Evolutionary conservation across 2,329 filamentous ascomycete species (phyloP), one percentile per base, ranked within the genome.

Genomic region (Graphilbum ipis-grandicollis): DNA sequence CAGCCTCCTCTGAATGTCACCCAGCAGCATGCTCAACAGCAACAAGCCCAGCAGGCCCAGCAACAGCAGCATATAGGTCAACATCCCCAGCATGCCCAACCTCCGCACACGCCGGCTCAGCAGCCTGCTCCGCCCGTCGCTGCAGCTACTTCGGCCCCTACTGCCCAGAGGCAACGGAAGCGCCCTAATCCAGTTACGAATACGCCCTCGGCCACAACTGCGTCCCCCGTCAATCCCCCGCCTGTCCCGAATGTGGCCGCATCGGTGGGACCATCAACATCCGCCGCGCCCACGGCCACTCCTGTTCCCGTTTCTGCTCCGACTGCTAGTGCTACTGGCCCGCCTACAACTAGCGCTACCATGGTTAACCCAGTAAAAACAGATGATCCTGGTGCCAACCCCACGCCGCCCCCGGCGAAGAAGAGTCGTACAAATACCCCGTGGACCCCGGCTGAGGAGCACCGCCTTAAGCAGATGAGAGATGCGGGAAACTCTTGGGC

Each of bases 351-450:
- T 7, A 14, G 31, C 10, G 6, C 6, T 7, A 5, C 26, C 5
- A 8, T 13, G 14, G 26, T n/a, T 7, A 7, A 7, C 5, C 26
- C 6, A 13, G 5, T 42, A 33, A 18, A n/a, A 29, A 39, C 13
- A 29, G 56, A 59, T 18, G 55, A 60, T 23, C 44, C 49, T 7
- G 52, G 48, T 15, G 41, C 47, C 2, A 51, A 52, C 2, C 47
- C 56, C 1, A 47, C 49, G 47, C 66, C 65, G 21, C 71, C 73
- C 2, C 73, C 75, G 7, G 65, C 71, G 34, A 98, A 96, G 64
- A 94, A 94, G 63, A 90, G 84, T 50, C 71, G 90, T 42, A 96
- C 90, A n/a, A 98, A 98, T 54, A 98, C 90, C 3, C 90, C 90
- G 1, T 98, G 90, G 90, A 94, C 86, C 2, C 83, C 88, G 3